These are phyloP conservation scores for Trichoderma oligosporum DNA, from an alignment of 2,329 filamentous ascomycete species.

Conservation along the genomic window DNA sequence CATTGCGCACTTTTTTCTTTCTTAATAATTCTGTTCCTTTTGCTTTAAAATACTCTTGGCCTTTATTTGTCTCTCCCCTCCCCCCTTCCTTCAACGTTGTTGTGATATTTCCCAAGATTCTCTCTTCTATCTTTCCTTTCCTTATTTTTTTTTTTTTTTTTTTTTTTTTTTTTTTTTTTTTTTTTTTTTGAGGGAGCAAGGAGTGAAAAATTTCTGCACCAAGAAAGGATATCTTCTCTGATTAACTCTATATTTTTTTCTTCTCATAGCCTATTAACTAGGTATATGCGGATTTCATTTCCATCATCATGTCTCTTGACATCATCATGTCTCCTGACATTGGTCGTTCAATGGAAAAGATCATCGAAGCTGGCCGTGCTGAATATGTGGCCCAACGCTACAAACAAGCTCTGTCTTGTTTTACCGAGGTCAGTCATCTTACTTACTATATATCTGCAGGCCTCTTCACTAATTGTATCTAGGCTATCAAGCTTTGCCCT, in stretches of 20 bases:
- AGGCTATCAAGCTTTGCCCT: conserved; percentile 38
- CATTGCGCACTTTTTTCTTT: too few species aligned
- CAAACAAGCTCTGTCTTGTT: conserved; percentile 36
- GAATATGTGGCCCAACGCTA: conserved; percentile 34
- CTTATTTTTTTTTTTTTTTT: not conserved
- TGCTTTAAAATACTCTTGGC: too few species aligned
- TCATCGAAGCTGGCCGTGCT: conserved; percentile 33
- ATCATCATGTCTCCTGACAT: not conserved
- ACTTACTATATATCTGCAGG: not conserved
- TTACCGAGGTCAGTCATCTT: conserved; percentile 33
- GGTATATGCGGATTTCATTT: too few species aligned
- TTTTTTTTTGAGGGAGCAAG: not conserved
- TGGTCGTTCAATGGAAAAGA: conserved; percentile 26
- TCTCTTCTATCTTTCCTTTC: too few species aligned
- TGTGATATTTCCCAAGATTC: too few species aligned
- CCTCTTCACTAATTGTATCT: not conserved
- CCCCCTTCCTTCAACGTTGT: too few species aligned
- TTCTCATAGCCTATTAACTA: not conserved
- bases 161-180: not conserved
- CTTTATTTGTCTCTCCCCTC: too few species aligned
- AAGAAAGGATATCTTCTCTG: too few species aligned
- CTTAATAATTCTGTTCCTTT: too few species aligned
- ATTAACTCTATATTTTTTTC: too few species aligned
- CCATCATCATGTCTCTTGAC: too few species aligned
- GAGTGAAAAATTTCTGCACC: not conserved